Percentiles rank a stretch among this genome's conserved stretches.
Conservation (phyloP, 2,329 filamentous ascomycete genomes). For the Beauveria rudraprayagi region DNA sequence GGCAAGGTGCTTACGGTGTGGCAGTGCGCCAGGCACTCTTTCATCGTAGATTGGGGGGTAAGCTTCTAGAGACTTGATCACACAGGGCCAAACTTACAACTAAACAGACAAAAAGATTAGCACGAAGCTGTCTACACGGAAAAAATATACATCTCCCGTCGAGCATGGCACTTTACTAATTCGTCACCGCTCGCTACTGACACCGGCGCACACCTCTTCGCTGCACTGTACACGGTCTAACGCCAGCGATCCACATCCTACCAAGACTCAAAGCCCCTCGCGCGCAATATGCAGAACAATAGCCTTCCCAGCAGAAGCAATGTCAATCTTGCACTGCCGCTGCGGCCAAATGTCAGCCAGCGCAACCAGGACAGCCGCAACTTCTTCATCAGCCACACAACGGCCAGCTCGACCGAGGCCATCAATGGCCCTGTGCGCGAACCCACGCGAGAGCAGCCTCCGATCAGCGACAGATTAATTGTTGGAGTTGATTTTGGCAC, state of each 20-base stretch:
- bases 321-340: constrained; percentile 45
- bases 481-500: constrained; percentile 79
- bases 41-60: background rate
- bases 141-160: background rate
- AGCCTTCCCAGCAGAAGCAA: constrained; percentile 7
- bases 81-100: background rate
- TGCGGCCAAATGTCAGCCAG: constrained; percentile 37
- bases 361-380: constrained; percentile 48
- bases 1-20: background rate
- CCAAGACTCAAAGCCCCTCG: background rate
- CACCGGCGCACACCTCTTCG: background rate
- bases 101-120: background rate
- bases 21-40: background rate
- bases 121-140: background rate
- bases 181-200: background rate
- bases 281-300: constrained; percentile 7
- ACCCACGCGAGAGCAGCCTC: constrained; percentile 42
- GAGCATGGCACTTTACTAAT: background rate
- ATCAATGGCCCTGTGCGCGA: constrained; percentile 55
- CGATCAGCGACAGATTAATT: constrained; percentile 56
- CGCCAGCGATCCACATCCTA: background rate
- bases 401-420: constrained; percentile 50
- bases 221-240: background rate
- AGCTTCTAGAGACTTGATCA: background rate
- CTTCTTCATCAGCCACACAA: constrained; percentile 48